Evolutionary conservation across 176 grass and related monocot genomes (phyloP).

Genomic region (Alopecurus myosuroides): DNA sequence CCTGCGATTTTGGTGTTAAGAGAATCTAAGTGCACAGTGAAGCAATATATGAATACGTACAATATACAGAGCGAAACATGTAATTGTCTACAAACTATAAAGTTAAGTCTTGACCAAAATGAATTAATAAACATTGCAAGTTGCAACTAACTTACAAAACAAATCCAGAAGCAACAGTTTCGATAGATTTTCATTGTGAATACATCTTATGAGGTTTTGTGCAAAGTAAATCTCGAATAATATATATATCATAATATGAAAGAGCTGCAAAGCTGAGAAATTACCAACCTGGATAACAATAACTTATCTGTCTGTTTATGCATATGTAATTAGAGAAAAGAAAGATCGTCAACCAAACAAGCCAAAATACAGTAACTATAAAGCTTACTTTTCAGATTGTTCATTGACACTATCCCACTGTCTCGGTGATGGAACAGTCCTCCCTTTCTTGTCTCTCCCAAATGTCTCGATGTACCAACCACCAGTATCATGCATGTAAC

Average conservation of each 20-base stretch:
- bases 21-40: not conserved
- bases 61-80: not conserved
- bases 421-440: constrained; percentile 55
- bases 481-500: constrained; percentile 85
- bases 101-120: not conserved
- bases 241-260: not conserved
- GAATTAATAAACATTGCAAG: not conserved
- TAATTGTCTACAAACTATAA: not conserved
- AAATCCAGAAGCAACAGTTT: not conserved
- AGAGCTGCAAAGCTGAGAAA: not conserved
- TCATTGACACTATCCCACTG: constrained; percentile 75
- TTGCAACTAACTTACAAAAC: not conserved
- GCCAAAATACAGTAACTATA: constrained; percentile 6
- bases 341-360: not conserved
- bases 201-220: not conserved
- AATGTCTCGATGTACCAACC: constrained; percentile 98
- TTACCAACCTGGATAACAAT: not conserved
- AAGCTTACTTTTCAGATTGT: constrained; percentile 69
- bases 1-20: constrained; percentile 47
- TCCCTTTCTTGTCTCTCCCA: constrained; percentile 73
- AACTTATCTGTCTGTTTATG: not conserved
- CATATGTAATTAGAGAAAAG: not conserved
- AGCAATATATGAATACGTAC: not conserved
- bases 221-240: not conserved
- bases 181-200: not conserved